A percentile compares a stretch with the other conserved stretches of the same genome.
Evolutionary conservation across 352 stramenopile genomes (phyloP).

Genomic region (Phytophthora pseudosyringae): DNA sequence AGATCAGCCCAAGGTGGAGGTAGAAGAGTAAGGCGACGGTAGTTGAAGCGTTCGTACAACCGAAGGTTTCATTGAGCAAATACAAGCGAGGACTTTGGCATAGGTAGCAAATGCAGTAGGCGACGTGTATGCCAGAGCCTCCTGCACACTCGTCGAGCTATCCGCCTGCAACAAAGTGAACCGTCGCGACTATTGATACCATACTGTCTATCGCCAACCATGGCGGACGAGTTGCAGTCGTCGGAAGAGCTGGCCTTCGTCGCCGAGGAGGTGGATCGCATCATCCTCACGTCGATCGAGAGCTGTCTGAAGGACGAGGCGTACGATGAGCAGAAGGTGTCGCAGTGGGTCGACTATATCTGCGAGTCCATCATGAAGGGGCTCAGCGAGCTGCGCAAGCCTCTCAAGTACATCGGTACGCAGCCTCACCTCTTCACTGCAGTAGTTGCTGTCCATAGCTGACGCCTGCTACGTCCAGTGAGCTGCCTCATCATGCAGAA

Average conservation of each 20-base stretch:
- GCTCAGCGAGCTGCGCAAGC: slow-evolving; percentile 89
- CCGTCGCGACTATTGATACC: slow-evolving; percentile 37
- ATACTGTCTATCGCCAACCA: slow-evolving; percentile 19
- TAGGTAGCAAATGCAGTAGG: not conserved
- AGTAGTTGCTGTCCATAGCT: slow-evolving; percentile 4
- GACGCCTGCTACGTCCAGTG: slow-evolving; percentile 41
- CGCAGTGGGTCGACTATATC: slow-evolving; percentile 92
- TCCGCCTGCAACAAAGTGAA: slow-evolving; percentile 15
- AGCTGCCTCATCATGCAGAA: slow-evolving; percentile 95
- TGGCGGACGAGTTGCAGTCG: slow-evolving; percentile 88
- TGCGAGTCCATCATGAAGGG: slow-evolving; percentile 90
- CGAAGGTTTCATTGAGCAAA: not conserved
- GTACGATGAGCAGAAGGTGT: slow-evolving; percentile 88
- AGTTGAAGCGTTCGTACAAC: not conserved
- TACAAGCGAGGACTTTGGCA: not conserved
- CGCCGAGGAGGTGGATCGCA: slow-evolving; percentile 91
- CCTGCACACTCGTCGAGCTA: not conserved
- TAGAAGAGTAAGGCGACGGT: slow-evolving; percentile 32
- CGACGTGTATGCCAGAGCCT: not conserved
- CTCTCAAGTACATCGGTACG: slow-evolving; percentile 92
- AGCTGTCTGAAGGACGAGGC: slow-evolving; percentile 86
- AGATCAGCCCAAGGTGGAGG: slow-evolving; percentile 76
- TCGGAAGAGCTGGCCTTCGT: slow-evolving; percentile 92
- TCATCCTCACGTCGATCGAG: slow-evolving; percentile 85
- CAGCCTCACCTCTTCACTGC: not conserved